phyloP scores from a whole-genome alignment of 192 early-diverging fungal genomes.

The Umbelopsis ramanniana region DNA sequence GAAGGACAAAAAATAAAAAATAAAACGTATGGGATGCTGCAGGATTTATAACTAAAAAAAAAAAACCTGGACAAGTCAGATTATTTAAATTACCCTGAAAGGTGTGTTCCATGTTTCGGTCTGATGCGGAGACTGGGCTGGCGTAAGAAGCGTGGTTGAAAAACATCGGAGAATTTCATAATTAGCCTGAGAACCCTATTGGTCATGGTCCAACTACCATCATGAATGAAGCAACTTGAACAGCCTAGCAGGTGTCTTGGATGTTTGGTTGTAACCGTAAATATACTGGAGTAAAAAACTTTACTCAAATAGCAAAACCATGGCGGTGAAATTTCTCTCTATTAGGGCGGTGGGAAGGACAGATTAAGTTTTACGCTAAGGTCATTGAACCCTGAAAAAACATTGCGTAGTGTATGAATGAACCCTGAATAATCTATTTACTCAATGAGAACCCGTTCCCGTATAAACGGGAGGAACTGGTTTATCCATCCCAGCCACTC shows the following conservation, averaged over 20 bases:
- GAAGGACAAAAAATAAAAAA: neutral
- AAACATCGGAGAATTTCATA: constrained; percentile 6
- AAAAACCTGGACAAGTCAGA: constrained; percentile 45
- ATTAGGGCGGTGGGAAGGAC: too few species aligned
- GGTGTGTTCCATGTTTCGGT: constrained; percentile 49
- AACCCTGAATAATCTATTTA: neutral
- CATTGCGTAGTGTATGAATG: neutral
- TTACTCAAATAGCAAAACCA: too few species aligned
- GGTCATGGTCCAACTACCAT: neutral
- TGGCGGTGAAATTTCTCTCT: too few species aligned
- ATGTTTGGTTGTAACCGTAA: too few species aligned
- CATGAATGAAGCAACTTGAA: neutral
- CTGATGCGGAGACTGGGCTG: constrained; percentile 17
- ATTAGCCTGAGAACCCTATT: constrained; percentile 3
- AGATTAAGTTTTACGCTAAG: neutral
- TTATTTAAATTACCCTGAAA: constrained; percentile 20
- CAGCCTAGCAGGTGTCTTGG: too few species aligned
- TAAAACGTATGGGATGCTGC: constrained; percentile 23
- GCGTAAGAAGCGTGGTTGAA: neutral
- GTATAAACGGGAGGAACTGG: too few species aligned
- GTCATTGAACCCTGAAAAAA: constrained; percentile 5
- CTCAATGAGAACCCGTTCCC: too few species aligned
- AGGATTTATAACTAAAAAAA: constrained; percentile 30
- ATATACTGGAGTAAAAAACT: too few species aligned
- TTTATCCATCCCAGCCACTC: too few species aligned